Conservation (phyloP, 2,329 filamentous ascomycete species). For the Ambrosiella beaveri region DNA sequence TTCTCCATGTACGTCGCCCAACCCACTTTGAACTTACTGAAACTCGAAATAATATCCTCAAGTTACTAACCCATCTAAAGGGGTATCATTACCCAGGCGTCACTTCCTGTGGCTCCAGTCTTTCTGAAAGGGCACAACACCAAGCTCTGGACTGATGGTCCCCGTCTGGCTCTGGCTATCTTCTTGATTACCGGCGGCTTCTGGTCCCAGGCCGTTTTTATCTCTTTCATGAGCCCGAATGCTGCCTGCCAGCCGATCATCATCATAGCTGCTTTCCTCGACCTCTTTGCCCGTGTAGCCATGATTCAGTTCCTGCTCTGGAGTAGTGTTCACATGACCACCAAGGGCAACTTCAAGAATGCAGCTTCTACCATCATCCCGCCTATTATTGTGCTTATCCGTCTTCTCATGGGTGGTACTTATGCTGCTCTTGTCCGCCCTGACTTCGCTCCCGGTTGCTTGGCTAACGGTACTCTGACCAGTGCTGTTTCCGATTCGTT, state of each 20-base stretch:
- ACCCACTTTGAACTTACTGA: slow-evolving; percentile 25
- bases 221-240: slow-evolving; percentile 28
- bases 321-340: slow-evolving; percentile 18
- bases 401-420: slow-evolving; percentile 35
- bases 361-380: slow-evolving; percentile 23
- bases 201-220: slow-evolving; percentile 37
- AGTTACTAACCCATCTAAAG: slow-evolving; percentile 34
- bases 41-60: slow-evolving; percentile 23
- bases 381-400: slow-evolving; percentile 29
- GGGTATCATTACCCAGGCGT: slow-evolving; percentile 36
- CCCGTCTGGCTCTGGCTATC: slow-evolving; percentile 45
- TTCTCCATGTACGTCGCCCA: slow-evolving; percentile 20
- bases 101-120: slow-evolving; percentile 28
- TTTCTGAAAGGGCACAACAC: slow-evolving; percentile 30
- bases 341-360: slow-evolving; percentile 11
- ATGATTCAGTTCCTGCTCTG: slow-evolving; percentile 38
- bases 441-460: slow-evolving; percentile 34
- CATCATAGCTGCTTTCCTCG: slow-evolving; percentile 35
- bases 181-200: slow-evolving; percentile 34
- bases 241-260: slow-evolving; percentile 34
- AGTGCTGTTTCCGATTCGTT: slow-evolving; percentile 30
- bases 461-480: slow-evolving; percentile 28
- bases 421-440: slow-evolving; percentile 38
- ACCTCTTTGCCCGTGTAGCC: slow-evolving; percentile 37
- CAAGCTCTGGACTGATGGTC: slow-evolving; percentile 35